Conservation (phyloP, 2,329 filamentous ascomycete genomes). For the Colletotrichum sp. region DNA sequence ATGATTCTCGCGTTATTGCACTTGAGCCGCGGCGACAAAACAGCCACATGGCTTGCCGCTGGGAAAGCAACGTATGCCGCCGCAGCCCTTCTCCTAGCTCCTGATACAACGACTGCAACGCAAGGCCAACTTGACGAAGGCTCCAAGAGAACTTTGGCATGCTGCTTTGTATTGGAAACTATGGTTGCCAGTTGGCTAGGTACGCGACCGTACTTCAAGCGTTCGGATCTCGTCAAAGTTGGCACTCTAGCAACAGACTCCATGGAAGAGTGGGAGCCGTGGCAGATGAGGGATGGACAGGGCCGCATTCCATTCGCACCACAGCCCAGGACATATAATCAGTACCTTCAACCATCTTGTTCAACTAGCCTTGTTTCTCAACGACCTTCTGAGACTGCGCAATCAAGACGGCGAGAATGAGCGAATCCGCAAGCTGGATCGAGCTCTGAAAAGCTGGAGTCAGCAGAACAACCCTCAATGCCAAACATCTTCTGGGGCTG, state of each 20-base stretch:
- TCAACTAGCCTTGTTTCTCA: not conserved
- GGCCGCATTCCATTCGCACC: not conserved
- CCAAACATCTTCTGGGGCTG: not conserved
- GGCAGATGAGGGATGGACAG: not conserved
- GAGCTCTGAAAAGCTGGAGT: not conserved
- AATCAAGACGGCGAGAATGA: not conserved
- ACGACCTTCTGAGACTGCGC: not conserved
- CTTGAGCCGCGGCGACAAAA: not conserved
- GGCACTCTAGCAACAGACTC: not conserved
- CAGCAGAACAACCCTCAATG: not conserved
- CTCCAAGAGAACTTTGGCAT: not conserved
- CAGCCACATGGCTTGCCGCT: conserved; percentile 4
- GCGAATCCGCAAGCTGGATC: not conserved
- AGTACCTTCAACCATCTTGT: not conserved
- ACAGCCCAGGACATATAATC: not conserved
- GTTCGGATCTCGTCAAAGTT: not conserved
- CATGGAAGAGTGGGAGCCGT: conserved; percentile 1
- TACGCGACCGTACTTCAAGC: not conserved
- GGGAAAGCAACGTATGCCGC: not conserved
- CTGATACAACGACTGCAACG: not conserved
- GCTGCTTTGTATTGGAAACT: conserved; percentile 12
- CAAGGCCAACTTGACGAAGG: not conserved
- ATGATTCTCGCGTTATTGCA: not conserved
- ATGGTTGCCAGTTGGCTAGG: not conserved
- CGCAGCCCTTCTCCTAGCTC: not conserved